Evolutionary conservation across 805 yeast genomes (phyloP), one percentile per base, ranked within the genome.

Genomic region (Brettanomyces anomalus): DNA sequence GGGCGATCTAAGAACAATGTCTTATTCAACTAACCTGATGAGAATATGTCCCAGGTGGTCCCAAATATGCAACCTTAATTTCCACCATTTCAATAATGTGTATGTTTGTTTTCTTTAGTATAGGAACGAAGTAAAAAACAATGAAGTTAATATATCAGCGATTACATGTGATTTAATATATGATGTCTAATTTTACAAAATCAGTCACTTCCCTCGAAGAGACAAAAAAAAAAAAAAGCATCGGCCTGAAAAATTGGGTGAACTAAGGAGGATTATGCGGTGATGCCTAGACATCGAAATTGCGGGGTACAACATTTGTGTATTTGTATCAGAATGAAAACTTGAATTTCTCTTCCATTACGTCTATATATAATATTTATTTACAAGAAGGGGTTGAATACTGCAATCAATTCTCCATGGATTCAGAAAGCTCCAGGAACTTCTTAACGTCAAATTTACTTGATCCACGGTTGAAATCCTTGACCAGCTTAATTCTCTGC

Each of bases 21-120:
- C 8, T 10, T 26, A 11, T 15, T 38, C 7, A n/a, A 51, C 61
- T 41, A 64, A 71, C 93, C 63, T 88, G 95, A 53, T 90, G 95
- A 2, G 97, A 85, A 61, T 87, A 93, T 1, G 97, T 90, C 2
- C 97, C 97, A 40, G 68, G 68, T 0, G 98, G 98, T 0, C 97
- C 98, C 41, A 90, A 63, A 54, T 76, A 90, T 3, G 85, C 87
- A 3, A 84, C 80, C 51, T 66, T 76, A 18, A 66, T 48, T 4
- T 15, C 37, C 4, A 16, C 35, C 41, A 36, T 40, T 24, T 24
- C 28, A 24, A 11, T 24, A 11, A 24, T 7, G 10, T 24, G 10
- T 7, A 24, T 7, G 10, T 24, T 24, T 24, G 6, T 24, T 24
- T 24, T 24, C 28, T 24, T 11, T 24, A n/a, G n/a, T n/a, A 28